A percentile compares a stretch with the other conserved stretches of the same genome.
These are phyloP conservation scores for Liquidambar formosana DNA, from an alignment of 164 flowering plant genomes.

Conservation along the genomic window DNA sequence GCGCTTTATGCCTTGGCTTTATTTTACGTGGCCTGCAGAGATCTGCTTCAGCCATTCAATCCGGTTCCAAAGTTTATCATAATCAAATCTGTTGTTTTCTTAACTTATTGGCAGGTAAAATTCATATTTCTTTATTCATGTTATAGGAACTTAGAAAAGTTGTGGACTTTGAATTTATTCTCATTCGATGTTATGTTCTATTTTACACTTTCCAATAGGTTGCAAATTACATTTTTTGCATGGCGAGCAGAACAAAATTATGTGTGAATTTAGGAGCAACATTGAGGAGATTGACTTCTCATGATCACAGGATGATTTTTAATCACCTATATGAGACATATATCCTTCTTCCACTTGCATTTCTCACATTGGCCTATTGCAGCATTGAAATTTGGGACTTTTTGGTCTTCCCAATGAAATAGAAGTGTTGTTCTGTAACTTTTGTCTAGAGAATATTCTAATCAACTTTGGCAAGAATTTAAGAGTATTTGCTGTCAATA, in stretches of 20 bases:
- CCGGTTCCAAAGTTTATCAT: conserved; percentile 96
- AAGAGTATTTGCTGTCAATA: not conserved
- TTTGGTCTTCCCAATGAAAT: not conserved
- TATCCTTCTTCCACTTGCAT: too few species aligned
- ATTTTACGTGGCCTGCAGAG: conserved; percentile 94
- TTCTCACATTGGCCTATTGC: too few species aligned
- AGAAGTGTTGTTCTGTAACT: too few species aligned
- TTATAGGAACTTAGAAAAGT: not conserved
- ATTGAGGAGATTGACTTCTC: not conserved
- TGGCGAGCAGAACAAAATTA: not conserved
- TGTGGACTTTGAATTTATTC: not conserved
- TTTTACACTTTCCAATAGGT: not conserved
- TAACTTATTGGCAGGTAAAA: conserved; percentile 98
- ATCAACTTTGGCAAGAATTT: too few species aligned
- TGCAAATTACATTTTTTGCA: not conserved
- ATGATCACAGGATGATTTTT: not conserved
- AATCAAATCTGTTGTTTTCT: conserved; percentile 92
- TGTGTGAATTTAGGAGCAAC: not conserved
- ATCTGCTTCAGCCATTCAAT: conserved; percentile 93
- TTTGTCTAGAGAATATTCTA: not conserved
- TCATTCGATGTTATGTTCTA: not conserved
- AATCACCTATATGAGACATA: too few species aligned
- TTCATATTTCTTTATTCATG: not conserved
- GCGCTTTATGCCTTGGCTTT: conserved; percentile 91
- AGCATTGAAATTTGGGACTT: too few species aligned